A percentile compares a stretch with the other conserved stretches of the same genome.
phyloP scores from a whole-genome alignment of 306 rosid species.

The Luffa aegyptiaca region DNA sequence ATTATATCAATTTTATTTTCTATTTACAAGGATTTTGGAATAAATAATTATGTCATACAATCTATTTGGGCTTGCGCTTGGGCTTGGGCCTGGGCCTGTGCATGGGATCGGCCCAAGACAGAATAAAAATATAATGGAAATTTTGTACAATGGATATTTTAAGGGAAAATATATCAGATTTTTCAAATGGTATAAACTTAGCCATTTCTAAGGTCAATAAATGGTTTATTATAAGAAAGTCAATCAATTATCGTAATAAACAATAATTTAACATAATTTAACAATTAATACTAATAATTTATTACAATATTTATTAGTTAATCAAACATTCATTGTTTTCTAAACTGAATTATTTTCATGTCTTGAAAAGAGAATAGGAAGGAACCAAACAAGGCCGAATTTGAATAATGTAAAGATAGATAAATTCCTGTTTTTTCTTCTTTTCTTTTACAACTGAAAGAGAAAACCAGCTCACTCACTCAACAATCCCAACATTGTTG shows the following conservation, averaged over 20 bases:
- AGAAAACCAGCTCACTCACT: background rate
- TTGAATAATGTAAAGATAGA: background rate
- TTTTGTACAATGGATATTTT: too few species aligned
- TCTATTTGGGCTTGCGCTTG: background rate
- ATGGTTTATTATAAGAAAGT: too few species aligned
- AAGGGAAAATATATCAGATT: too few species aligned
- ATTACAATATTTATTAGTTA: too few species aligned
- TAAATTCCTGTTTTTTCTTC: background rate
- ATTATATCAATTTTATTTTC: too few species aligned
- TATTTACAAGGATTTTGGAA: background rate
- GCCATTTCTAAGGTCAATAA: too few species aligned
- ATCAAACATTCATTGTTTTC: background rate
- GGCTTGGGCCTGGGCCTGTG: too few species aligned
- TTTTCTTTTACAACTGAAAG: background rate
- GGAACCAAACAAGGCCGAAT: background rate
- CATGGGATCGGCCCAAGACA: background rate
- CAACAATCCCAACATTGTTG: slow-evolving; percentile 6
- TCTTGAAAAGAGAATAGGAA: background rate
- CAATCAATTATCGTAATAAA: too few species aligned
- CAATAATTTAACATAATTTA: too few species aligned
- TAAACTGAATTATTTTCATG: background rate
- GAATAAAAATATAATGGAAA: too few species aligned
- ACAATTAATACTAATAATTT: too few species aligned
- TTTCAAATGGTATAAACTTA: too few species aligned
- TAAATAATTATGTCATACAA: background rate